Percentiles rank a stretch among this genome's conserved stretches.
These are phyloP conservation scores for Ceratobasidium sp. DNA, from an alignment of 1,284 basidiomycete genomes.

Conservation along the genomic window DNA sequence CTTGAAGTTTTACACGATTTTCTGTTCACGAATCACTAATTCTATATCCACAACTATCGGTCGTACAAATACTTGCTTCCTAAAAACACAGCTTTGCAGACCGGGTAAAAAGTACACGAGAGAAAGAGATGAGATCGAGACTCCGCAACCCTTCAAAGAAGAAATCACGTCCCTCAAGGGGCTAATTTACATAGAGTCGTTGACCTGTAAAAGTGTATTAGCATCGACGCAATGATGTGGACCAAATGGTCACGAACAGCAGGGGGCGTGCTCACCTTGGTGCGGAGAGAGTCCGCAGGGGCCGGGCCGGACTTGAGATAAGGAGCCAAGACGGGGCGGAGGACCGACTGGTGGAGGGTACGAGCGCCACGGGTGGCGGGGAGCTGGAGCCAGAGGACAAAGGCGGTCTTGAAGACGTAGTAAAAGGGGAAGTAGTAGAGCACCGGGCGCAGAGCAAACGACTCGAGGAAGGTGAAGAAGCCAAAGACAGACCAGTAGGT, in stretches of 20 bases:
- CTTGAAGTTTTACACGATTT: background rate
- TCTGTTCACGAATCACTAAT: slow-evolving; percentile 23
- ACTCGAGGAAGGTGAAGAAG: slow-evolving; percentile 88
- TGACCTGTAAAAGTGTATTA: slow-evolving; percentile 29
- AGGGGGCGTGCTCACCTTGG: slow-evolving; percentile 42
- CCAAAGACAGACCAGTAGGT: slow-evolving; percentile 91
- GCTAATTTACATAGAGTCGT: slow-evolving; percentile 35
- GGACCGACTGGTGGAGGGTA: slow-evolving; percentile 46
- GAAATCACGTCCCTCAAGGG: background rate
- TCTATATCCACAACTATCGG: slow-evolving; percentile 38
- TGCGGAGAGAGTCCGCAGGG: slow-evolving; percentile 38
- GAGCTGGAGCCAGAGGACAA: slow-evolving; percentile 89
- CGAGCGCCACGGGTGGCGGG: slow-evolving; percentile 66
- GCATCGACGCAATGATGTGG: background rate
- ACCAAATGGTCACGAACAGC: slow-evolving; percentile 26
- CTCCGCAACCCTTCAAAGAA: slow-evolving; percentile 1
- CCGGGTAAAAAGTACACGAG: slow-evolving; percentile 26
- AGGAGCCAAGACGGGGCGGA: slow-evolving; percentile 49
- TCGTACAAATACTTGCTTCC: slow-evolving; percentile 27
- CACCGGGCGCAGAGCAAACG: slow-evolving; percentile 77
- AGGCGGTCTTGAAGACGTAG: slow-evolving; percentile 89
- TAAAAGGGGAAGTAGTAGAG: slow-evolving; percentile 92
- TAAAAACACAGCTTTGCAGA: slow-evolving; percentile 37
- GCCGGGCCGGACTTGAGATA: slow-evolving; percentile 40
- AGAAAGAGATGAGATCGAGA: slow-evolving; percentile 12